Conservation (phyloP, 176 grass and related monocot species). For the Hsuehochloa calcarea region DNA sequence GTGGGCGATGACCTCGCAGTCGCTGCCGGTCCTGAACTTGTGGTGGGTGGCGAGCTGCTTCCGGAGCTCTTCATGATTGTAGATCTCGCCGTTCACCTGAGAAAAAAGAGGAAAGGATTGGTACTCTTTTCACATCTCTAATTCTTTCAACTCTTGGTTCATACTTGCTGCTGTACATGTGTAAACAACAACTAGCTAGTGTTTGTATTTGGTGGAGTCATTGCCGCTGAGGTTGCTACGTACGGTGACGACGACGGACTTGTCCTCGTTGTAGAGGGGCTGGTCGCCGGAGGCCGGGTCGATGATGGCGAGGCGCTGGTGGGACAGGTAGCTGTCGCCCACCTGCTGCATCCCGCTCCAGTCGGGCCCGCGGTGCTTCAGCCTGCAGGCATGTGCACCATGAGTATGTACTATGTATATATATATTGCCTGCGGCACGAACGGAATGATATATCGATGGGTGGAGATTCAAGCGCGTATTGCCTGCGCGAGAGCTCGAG, state of each 20-base stretch:
- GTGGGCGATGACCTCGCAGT: slow-evolving; percentile 88
- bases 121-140: too few species aligned
- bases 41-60: slow-evolving; percentile 50
- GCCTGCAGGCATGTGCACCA: neutral
- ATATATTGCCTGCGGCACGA: too few species aligned
- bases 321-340: slow-evolving; percentile 65
- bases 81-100: slow-evolving; percentile 90
- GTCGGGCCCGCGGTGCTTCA: slow-evolving; percentile 75
- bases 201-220: too few species aligned
- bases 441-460: too few species aligned
- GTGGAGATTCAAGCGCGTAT: too few species aligned
- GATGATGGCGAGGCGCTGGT: slow-evolving; percentile 79
- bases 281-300: slow-evolving; percentile 82
- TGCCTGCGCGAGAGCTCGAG: slow-evolving; percentile 67
- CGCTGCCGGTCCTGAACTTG: slow-evolving; percentile 82
- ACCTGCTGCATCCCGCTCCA: slow-evolving; percentile 63
- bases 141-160: too few species aligned
- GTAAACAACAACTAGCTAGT: too few species aligned
- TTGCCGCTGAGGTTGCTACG: too few species aligned
- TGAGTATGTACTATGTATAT: too few species aligned
- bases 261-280: slow-evolving; percentile 78
- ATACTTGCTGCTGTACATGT: too few species aligned
- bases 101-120: neutral
- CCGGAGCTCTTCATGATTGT: slow-evolving; percentile 74
- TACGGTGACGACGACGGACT: slow-evolving; percentile 60